Conservation (phyloP, 495 filamentous ascomycete genomes). For the Xylaria grammica region DNA sequence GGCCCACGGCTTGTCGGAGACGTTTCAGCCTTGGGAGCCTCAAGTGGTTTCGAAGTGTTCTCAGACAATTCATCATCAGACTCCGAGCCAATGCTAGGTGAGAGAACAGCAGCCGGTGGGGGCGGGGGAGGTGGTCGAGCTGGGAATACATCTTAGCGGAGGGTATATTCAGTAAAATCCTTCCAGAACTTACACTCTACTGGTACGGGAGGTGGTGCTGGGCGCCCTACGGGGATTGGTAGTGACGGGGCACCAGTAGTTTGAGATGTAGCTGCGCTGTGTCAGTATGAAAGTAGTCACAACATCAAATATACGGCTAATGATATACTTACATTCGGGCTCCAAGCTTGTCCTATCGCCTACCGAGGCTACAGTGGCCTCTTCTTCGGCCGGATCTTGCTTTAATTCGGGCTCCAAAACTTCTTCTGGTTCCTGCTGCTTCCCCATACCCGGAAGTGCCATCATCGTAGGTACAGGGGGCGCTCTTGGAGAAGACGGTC, state of each 20-base stretch:
- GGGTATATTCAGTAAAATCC: slow-evolving; percentile 22
- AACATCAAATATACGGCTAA: slow-evolving; percentile 5
- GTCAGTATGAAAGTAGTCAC: neutral
- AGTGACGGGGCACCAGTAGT: slow-evolving; percentile 56
- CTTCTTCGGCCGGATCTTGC: slow-evolving; percentile 39
- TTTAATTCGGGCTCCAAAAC: slow-evolving; percentile 46
- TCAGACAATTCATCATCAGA: slow-evolving; percentile 94
- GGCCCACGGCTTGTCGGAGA: slow-evolving; percentile 44
- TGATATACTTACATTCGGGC: slow-evolving; percentile 52
- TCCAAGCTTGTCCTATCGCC: slow-evolving; percentile 47
- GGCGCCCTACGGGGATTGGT: slow-evolving; percentile 66
- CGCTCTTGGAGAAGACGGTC: slow-evolving; percentile 49
- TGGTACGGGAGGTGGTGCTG: slow-evolving; percentile 72
- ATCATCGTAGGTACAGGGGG: slow-evolving; percentile 71
- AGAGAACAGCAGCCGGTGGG: slow-evolving; percentile 57
- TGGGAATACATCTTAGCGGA: slow-evolving; percentile 47
- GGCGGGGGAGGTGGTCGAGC: slow-evolving; percentile 62
- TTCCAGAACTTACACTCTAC: slow-evolving; percentile 63
- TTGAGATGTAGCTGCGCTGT: slow-evolving; percentile 38
- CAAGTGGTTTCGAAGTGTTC: slow-evolving; percentile 48
- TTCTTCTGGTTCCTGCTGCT: slow-evolving; percentile 44
- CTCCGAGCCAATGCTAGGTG: slow-evolving; percentile 79
- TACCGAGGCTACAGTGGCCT: slow-evolving; percentile 33
- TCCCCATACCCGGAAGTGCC: slow-evolving; percentile 72
- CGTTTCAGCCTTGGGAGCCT: slow-evolving; percentile 47